Base-by-base conservation (phyloP, 2,329 filamentous ascomycete species). In the Dothideomycetidae sp. region DNA sequence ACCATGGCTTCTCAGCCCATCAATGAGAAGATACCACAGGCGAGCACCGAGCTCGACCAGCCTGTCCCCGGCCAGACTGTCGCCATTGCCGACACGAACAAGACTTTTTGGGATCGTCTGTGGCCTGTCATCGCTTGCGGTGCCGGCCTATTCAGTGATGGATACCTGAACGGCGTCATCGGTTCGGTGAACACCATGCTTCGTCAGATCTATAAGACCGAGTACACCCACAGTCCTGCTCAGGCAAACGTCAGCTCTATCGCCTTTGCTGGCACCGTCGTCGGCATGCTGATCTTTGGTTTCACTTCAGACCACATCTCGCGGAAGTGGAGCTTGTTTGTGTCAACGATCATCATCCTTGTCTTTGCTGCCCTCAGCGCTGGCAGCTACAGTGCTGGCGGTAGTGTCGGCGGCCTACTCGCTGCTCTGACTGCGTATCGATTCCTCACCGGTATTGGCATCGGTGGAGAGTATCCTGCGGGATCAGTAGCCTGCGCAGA, bases 151-250 rank as follows among this genome's bases (percentile, higher is more conserved):
- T 93, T 93, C 59, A 85, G 79, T 15, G 86, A 93, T 57, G 86
- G 86, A 11, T 93, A 93, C 57, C 73, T 93, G 53, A 92, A 93
- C 60, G 84, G 82, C 51, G 79, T 93, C 45, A 93, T 93, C 48
- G 84, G 86, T 4, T 81, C 80, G 3, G 85, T 93, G 41, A 81
- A 78, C 49, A 92, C 84, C 1, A 74, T 85, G 41, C 70, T 93
- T 5, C 57, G 55, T 13, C 59, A 55, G 1, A 68, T 92, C 48
- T 93, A 93, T 52, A 70, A 70, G 29, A 59, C 67, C 1, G 58
- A 70, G n/a, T 94, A 85, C 58, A 66, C 55, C n/a, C 61, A 63
- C 2, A 88, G 36, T 1, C 13, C 77, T 43, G 86, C 83, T 2
- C 73, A 75, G 46, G 72, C 72, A 49, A 84, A 90, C 49, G 78